These are phyloP conservation scores for Moniliella sp. DNA, from an alignment of 1,284 basidiomycete genomes.

Conservation along the genomic window DNA sequence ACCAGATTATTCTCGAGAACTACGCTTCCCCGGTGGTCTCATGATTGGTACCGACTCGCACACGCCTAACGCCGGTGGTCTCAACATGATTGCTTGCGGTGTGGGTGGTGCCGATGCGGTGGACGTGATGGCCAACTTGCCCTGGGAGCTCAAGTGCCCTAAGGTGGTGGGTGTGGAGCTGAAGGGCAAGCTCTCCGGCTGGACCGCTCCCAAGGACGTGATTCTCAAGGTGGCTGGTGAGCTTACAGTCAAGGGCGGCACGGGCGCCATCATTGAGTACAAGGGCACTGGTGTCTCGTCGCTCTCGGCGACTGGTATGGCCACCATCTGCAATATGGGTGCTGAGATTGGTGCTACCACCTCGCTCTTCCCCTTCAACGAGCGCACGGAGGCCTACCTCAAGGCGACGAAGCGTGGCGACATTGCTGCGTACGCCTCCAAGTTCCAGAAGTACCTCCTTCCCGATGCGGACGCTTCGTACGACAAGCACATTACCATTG, in stretches of 20 bases:
- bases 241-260: constrained; percentile 34
- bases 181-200: constrained; percentile 78
- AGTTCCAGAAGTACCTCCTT: constrained; percentile 73
- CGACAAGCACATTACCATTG: constrained; percentile 80
- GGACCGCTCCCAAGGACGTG: constrained; percentile 76
- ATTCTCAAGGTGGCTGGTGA: constrained; percentile 33
- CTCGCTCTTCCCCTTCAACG: constrained; percentile 94
- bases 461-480: constrained; percentile 78
- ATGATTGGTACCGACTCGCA: constrained; percentile 99
- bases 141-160: constrained; percentile 97
- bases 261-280: constrained; percentile 35
- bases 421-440: constrained; percentile 70
- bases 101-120: constrained; percentile 98
- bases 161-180: constrained; percentile 96
- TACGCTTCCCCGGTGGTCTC: constrained; percentile 96
- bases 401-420: constrained; percentile 71
- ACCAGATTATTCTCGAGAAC: constrained; percentile 64
- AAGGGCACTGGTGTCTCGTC: constrained; percentile 58
- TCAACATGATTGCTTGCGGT: constrained; percentile 96
- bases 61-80: constrained; percentile 88
- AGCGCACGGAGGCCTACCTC: constrained; percentile 76
- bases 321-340: constrained; percentile 99
- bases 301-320: constrained; percentile 95
- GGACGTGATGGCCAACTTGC: constrained; percentile 88
- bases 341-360: constrained; percentile 98